Evolutionary conservation across 2,329 filamentous ascomycete species (phyloP), one percentile per base, ranked within the genome.

Genomic region (Fusarium citri): DNA sequence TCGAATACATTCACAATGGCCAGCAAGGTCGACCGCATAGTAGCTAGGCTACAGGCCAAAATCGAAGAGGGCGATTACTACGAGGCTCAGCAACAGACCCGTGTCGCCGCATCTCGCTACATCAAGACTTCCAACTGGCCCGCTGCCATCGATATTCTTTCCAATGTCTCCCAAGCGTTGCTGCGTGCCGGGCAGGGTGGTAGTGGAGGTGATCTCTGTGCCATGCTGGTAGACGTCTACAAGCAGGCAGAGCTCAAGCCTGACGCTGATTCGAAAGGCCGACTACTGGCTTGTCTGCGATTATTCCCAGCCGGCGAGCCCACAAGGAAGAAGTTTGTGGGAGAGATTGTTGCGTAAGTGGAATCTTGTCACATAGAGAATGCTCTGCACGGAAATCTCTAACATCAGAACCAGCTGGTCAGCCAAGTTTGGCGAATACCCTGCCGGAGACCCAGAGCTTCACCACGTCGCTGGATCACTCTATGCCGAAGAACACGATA

Each of bases 81-180:
- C 84, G 96, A 99, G 87, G 96, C 96, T 62, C 95, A 98, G 83
- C 96, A 99, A 82, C 96, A 99, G 84, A 93, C 97, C 72, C 94
- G 96, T 68, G 94, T 98, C 57, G 95, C 98, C 73, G 94, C 94
- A 66, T 92, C 94, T 41, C 94, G 97, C 61, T 97, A 99, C 83
- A 90, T 95, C 80, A 98, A 98, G 84, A 87, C 91, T 45, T 84
- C 88, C 66, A 95, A 95, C 86, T 98, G 92, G 87, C 80, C 86
- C 72, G 91, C 94, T 15, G 96, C 97, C 49, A 91, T 94, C 78
- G 93, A 97, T 73, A 92, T 98, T 71, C 87, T 99, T 71, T 91
- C 88, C 80, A 91, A 88, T 71, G 96, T 97, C 68, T 92, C 95
- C 2, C 90, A 92, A 73, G 91, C 94, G 28, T 88, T 99, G 12